These are phyloP conservation scores for Sporormia fimetaria DNA, from an alignment of 495 filamentous ascomycete species.

Conservation along the genomic window DNA sequence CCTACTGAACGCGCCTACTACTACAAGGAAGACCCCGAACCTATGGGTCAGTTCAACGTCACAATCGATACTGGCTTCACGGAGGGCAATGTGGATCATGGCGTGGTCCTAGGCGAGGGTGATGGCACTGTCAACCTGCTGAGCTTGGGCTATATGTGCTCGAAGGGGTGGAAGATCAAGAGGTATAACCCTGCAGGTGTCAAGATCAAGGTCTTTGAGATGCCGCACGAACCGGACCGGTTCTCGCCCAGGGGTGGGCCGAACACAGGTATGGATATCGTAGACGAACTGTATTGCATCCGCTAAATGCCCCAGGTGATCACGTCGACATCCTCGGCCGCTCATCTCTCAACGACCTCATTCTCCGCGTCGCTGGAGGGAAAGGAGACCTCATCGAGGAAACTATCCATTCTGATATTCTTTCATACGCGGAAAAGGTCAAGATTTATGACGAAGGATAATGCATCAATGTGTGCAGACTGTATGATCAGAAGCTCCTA, in stretches of 20 bases:
- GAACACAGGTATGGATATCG: slow-evolving; percentile 74
- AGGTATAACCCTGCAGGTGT: slow-evolving; percentile 81
- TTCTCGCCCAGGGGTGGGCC: slow-evolving; percentile 87
- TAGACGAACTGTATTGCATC: too few species aligned
- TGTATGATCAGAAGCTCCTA: too few species aligned
- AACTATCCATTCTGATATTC: slow-evolving; percentile 65
- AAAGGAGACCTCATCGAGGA: slow-evolving; percentile 70
- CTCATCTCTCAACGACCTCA: slow-evolving; percentile 78
- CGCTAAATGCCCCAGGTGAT: too few species aligned
- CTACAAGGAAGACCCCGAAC: slow-evolving; percentile 64
- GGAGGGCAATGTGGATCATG: slow-evolving; percentile 60
- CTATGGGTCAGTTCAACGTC: slow-evolving; percentile 59
- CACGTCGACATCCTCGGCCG: slow-evolving; percentile 94
- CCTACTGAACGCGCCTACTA: slow-evolving; percentile 85
- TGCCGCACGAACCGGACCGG: slow-evolving; percentile 89
- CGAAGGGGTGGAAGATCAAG: slow-evolving; percentile 84
- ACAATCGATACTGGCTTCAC: slow-evolving; percentile 77
- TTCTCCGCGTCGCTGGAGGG: slow-evolving; percentile 81
- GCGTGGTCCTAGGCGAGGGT: slow-evolving; percentile 85
- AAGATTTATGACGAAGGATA: slow-evolving; percentile 48
- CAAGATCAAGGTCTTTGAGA: slow-evolving; percentile 77
- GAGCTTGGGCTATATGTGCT: slow-evolving; percentile 90
- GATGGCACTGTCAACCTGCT: slow-evolving; percentile 89
- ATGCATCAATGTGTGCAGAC: too few species aligned
- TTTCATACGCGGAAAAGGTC: slow-evolving; percentile 67